Base-by-base conservation (phyloP, 2,329 filamentous ascomycete species). In the Pleoardoris graminearum region DNA sequence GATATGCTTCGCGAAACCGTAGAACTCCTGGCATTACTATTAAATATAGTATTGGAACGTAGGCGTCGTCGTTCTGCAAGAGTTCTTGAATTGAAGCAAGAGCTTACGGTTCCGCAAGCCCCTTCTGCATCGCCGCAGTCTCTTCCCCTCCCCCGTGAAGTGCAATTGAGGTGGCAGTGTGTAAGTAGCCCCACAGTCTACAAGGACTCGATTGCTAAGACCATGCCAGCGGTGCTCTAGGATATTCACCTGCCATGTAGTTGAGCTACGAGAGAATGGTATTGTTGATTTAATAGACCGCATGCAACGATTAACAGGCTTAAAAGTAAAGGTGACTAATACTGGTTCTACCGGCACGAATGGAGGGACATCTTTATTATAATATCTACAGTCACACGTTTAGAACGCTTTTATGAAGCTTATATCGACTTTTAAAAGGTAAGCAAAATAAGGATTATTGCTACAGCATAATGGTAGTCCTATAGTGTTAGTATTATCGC, bases 111-210 rank as follows among this genome's bases (percentile, higher is more conserved):
- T 55, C 6, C 27, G 14, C 3, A 53, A 4, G 41, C 48, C 12
- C 16, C 39, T 3, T 36, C 32, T 22, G 52, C 54, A 0, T n/a
- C n/a, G n/a, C n/a, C n/a, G n/a, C n/a, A n/a, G n/a, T n/a, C n/a
- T n/a, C n/a, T n/a, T n/a, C n/a, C n/a, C n/a, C n/a, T n/a, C 8
- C 33, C 37, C 19, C 46, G 38, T 11, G 46, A 7, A 41, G 30
- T 47, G 2, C 54, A 61, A 7, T 39, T 65, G 6, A 52, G 55
- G 14, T 67, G 64, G 62, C 46, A 51, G 51, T 59, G 61, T 29
- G 63, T 67, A 51, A 47, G 61, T 62, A 25, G 7, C 11, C 7
- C 39, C n/a, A n/a, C n/a, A n/a, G n/a, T 3, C 10, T 12, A 3
- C 11, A 17, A 36, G 2, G 38, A 32, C 11, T 10, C 6, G n/a